Percentiles rank a stretch among this genome's conserved stretches.
These are phyloP conservation scores for Xylaria scruposa DNA, from an alignment of 495 filamentous ascomycete species.

Conservation along the genomic window DNA sequence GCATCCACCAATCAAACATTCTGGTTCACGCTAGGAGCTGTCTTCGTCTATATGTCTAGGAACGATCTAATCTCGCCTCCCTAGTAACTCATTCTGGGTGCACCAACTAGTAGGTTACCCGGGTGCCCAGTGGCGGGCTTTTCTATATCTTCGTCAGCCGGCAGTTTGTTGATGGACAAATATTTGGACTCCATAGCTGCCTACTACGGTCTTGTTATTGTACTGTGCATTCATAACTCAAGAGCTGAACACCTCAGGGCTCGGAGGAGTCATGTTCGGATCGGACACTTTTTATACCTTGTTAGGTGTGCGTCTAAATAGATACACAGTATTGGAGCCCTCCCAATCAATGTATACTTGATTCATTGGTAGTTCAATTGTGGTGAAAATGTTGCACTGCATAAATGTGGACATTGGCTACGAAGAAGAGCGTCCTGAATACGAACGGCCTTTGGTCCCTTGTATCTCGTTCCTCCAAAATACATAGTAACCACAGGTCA, in stretches of 20 bases:
- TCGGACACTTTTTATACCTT: slow-evolving; percentile 12
- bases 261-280: slow-evolving; percentile 20
- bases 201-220: not conserved
- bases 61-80: not conserved
- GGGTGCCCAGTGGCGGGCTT: too few species aligned
- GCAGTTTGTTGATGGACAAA: not conserved
- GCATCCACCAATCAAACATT: not conserved
- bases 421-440: slow-evolving; percentile 22
- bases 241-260: slow-evolving; percentile 13
- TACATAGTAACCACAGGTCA: not conserved
- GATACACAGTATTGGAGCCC: not conserved
- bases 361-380: slow-evolving; percentile 12
- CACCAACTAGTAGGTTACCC: not conserved
- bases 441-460: slow-evolving; percentile 17
- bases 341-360: not conserved
- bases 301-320: not conserved
- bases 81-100: not conserved
- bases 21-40: not conserved
- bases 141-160: not conserved
- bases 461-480: slow-evolving; percentile 14
- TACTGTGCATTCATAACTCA: not conserved
- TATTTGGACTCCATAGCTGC: too few species aligned
- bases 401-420: slow-evolving; percentile 19
- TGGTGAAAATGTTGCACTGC: slow-evolving; percentile 25
- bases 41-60: slow-evolving; percentile 4